Evolutionary conservation across 2,329 filamentous ascomycete genomes (phyloP), one percentile per base, ranked within the genome.

Genomic region (Colletotrichum viniferum): DNA sequence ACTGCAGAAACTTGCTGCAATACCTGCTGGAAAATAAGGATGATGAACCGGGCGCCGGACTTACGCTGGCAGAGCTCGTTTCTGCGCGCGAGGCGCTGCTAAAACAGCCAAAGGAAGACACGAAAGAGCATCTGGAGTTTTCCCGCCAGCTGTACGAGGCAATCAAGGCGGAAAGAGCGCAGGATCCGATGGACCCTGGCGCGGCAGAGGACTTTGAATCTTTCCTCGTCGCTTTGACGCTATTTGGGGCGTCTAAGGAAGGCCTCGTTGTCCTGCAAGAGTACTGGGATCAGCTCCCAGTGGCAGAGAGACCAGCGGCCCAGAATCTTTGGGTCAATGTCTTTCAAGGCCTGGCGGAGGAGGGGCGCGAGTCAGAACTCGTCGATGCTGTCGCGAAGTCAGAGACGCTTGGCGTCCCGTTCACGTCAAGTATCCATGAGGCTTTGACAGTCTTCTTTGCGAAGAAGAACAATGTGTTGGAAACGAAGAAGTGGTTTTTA

Each of bases 401-500:
- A 55, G 84, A 89, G 69, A 83, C 85, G 13, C 82, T 87, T 7
- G 87, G 86, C 1, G 74, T 90, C 9, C 81, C 84, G 16, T 90
- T 87, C 77, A 85, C 86, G 70, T 81, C 84, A 4, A 78, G 81
- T 5, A 81, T 91, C 67, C 89, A 92, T 78, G 82, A 87, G 73
- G 82, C 90, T 38, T 86, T 97, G 81, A 88, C 92, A 4, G 83
- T 82, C 0, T 94, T 93, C 78, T 95, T 93, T 79, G 90, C 93
- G 2, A 82, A 86, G 14, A 87, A 87, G 60, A 86, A 92, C 78
- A 86, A 91, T 62, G 81, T 93, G 5, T 82, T 87, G n/a, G 89
- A 91, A 76, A 92, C 92, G 4, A 92, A 94, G 80, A 81, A 86
- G 14, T 95, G 95, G 91, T 96, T 94, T 79, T 84, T 89, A 26